Conservation (phyloP, 371 early-diverging fungal species). For the Mucor indicus region DNA sequence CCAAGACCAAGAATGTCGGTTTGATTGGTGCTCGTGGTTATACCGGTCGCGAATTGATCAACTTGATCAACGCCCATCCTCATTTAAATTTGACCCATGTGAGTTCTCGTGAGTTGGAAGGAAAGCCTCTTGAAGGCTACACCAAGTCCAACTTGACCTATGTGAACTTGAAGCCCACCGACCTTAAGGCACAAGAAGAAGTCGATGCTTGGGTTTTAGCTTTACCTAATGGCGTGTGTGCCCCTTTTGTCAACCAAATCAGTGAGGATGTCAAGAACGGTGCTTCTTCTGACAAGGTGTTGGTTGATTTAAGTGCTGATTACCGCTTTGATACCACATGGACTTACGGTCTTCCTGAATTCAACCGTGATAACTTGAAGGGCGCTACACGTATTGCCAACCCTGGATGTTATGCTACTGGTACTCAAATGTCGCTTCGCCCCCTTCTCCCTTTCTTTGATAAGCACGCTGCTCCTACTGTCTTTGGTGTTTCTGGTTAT, state of each 20-base stretch:
- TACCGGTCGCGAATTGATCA: slow-evolving; percentile 93
- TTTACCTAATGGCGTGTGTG: slow-evolving; percentile 90
- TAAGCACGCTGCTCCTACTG: slow-evolving; percentile 56
- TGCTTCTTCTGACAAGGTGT: slow-evolving; percentile 38
- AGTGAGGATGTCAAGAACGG: slow-evolving; percentile 35
- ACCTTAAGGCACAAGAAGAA: slow-evolving; percentile 62
- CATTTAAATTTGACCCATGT: slow-evolving; percentile 81
- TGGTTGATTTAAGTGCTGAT: slow-evolving; percentile 92
- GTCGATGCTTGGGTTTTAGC: slow-evolving; percentile 95
- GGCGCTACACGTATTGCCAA: slow-evolving; percentile 78
- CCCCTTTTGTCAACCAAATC: slow-evolving; percentile 87
- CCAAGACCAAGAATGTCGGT: slow-evolving; percentile 65
- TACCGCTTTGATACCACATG: slow-evolving; percentile 85
- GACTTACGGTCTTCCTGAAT: slow-evolving; percentile 92
- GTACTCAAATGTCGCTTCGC: slow-evolving; percentile 85
- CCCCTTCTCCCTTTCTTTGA: slow-evolving; percentile 74
- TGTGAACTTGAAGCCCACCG: slow-evolving; percentile 75
- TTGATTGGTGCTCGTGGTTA: slow-evolving; percentile 96
- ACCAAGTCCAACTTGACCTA: slow-evolving; percentile 67
- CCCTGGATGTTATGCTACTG: slow-evolving; percentile 98
- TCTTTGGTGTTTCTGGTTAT: slow-evolving; percentile 97
- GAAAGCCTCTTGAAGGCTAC: slow-evolving; percentile 79
- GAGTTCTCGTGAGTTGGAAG: slow-evolving; percentile 89
- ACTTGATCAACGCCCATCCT: slow-evolving; percentile 85
- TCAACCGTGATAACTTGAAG: slow-evolving; percentile 60